Base-by-base conservation (phyloP, 306 rosid genomes). In the Cicer bijugum region DNA sequence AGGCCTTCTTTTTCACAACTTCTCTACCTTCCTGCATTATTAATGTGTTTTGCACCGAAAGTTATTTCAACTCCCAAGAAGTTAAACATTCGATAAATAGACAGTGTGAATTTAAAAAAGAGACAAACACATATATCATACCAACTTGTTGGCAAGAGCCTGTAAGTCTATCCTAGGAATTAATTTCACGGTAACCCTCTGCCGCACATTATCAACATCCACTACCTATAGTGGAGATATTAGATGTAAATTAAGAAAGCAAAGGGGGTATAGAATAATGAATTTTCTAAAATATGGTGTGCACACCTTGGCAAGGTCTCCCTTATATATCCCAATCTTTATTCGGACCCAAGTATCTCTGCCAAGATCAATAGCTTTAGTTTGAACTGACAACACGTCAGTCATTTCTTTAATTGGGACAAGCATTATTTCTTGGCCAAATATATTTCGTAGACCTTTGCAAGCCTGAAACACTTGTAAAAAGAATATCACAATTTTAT, bases 321-420 rank as follows among this genome's bases (percentile, higher is more conserved):
- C 96, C 75, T 95, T 95, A 61, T 95, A 92, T 17, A 90, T 92
- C 75, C 97, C 97, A 37, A 86, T 87, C 86, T 95, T 95, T 97
- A 95, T 90, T 81, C 99, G 82, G 68, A 95, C 97, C 99, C 99
- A 95, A 8, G 97, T 95, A 85, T 89, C 97, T 79, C 97, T 81
- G 6, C 96, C 88, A 80, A 95, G 96, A 82, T 95, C 97, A 75
- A 95, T 86, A n/a, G 91, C 85, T 84, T 95, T 95, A 90, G 93
- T 90, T 89, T 95, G 97, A 71, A 95, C 97, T 0, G 97, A 90
- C 78, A 95, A 87, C 82, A 95, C 97, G 73, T 95, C 97, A 2
- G 99, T 87, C 99, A 95, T 95, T 83, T 95, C 99, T 79, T 82
- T 90, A 51, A 95, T 95, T 1, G 99, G 99, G 62, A 92, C 97